These are phyloP conservation scores for Santalum album DNA, from an alignment of 164 flowering plant genomes.

Conservation along the genomic window DNA sequence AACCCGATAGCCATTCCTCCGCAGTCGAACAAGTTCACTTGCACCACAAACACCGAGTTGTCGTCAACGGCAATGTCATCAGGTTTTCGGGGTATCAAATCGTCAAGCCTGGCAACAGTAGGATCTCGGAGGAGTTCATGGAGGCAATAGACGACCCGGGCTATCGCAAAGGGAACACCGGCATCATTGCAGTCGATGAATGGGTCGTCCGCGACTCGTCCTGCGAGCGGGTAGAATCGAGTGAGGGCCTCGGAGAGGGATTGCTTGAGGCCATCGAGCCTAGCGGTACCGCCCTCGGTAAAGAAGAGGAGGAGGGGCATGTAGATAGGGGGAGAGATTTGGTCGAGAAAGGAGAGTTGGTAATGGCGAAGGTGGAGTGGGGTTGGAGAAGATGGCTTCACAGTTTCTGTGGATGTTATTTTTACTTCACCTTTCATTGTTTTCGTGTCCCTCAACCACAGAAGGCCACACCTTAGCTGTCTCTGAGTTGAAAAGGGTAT, in stretches of 20 bases:
- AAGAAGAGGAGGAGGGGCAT: conserved; percentile 15
- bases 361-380: conserved; percentile 4
- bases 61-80: background rate
- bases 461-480: too few relatives aligned
- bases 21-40: conserved; percentile 8
- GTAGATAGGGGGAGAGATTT: conserved; percentile 6
- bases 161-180: conserved; percentile 5
- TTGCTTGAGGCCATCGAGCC: background rate
- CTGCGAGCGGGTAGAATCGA: conserved; percentile 16
- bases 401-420: conserved; percentile 4
- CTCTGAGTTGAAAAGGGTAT: too few relatives aligned
- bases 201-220: conserved; percentile 1
- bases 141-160: background rate
- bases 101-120: background rate
- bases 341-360: conserved; percentile 13
- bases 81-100: conserved; percentile 1
- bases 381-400: conserved; percentile 19
- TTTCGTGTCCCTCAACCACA: too few relatives aligned
- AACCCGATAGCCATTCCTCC: conserved; percentile 9
- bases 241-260: conserved; percentile 14
- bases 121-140: background rate
- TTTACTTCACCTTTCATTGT: conserved; percentile 10
- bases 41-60: background rate
- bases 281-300: background rate
- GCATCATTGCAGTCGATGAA: conserved; percentile 11